Percentiles rank a stretch among this genome's conserved stretches.
These are phyloP conservation scores for Xenoacremonium recifei DNA, from an alignment of 2,329 filamentous ascomycete genomes.

Conservation along the genomic window DNA sequence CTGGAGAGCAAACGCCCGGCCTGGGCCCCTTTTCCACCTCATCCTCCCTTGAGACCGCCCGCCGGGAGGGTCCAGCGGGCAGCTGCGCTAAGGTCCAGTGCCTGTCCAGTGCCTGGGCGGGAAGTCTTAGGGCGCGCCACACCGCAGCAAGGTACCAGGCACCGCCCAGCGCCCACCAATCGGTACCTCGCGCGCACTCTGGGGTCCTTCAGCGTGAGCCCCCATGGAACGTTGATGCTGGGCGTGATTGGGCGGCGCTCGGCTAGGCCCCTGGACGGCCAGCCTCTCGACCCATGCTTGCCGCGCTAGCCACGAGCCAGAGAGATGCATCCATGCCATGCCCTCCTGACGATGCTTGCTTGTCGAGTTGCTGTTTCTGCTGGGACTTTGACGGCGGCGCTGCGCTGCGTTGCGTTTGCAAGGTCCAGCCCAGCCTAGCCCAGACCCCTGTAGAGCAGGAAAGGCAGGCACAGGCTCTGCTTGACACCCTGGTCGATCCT, in stretches of 20 bases:
- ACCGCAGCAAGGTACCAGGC: background rate
- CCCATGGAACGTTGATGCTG: background rate
- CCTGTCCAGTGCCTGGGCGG: too few relatives aligned
- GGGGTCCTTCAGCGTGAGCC: background rate
- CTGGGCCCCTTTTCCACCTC: background rate
- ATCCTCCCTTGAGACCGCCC: background rate
- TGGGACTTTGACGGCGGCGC: too few relatives aligned
- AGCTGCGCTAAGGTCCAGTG: background rate
- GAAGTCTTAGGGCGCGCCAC: too few relatives aligned
- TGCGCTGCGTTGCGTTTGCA: too few relatives aligned
- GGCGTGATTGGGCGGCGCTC: background rate
- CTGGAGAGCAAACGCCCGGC: background rate
- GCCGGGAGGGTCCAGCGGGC: background rate
- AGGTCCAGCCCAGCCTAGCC: too few relatives aligned
- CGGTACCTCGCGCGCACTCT: background rate
- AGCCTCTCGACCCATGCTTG: background rate
- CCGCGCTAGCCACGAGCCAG: too few relatives aligned
- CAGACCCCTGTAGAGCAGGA: too few relatives aligned
- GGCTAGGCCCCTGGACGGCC: slow-evolving; percentile 1
- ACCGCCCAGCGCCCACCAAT: too few relatives aligned
- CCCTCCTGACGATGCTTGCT: too few relatives aligned
- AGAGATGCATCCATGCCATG: too few relatives aligned
- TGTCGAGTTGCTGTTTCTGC: too few relatives aligned
- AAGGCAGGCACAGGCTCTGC: too few relatives aligned
- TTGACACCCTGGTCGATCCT: background rate